Evolutionary conservation across 1,284 basidiomycete genomes (phyloP), one percentile per base, ranked within the genome.

Genomic region (Tilletia indica): DNA sequence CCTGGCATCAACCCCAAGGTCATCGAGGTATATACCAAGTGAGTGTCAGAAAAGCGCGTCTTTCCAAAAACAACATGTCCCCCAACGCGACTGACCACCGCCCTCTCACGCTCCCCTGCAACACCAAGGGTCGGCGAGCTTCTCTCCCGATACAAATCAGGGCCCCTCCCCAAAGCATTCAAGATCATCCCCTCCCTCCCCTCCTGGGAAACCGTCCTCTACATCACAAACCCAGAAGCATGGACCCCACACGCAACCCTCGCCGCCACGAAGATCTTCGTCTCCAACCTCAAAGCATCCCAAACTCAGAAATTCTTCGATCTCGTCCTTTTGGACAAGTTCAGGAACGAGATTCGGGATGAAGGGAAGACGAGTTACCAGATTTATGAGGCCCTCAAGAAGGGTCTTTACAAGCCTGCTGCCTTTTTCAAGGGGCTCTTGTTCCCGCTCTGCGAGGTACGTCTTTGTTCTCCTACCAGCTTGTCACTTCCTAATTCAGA

Each of bases 391-490:
- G 91, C 91, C 34, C 85, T 99, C 78, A 96, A 94, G 84, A 91
- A 94, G 78, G 89, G 93, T 11, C 86, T 99, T 73, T 99, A 96
- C 86, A 99, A 99, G 85, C 97, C 97, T 3, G 92, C 92, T 0
- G 95, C 97, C 0, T 98, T 98, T 85, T 99, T 99, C 88, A 99
- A 99, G 85, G 97, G 96, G 3, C 91, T 99, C 73, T 88, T 99
- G 48, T 99, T 99, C 85, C 97, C 97, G 0, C 87, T 99, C 80
- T 89, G 96, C 76, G 94, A 97, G 68, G 58, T 63, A 4, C 6
- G 58, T 63, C 31, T 16, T 39, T n/a, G 11, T 8, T 9, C 6
- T 34, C 21, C 31, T n/a, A n/a, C n/a, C n/a, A n/a, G n/a, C n/a
- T n/a, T n/a, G n/a, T n/a, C n/a, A n/a, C n/a, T n/a, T n/a, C n/a